Evolutionary conservation across 2,329 filamentous ascomycete genomes (phyloP), one percentile per base, ranked within the genome.

Genomic region (Pseudogymnoascus sp.): DNA sequence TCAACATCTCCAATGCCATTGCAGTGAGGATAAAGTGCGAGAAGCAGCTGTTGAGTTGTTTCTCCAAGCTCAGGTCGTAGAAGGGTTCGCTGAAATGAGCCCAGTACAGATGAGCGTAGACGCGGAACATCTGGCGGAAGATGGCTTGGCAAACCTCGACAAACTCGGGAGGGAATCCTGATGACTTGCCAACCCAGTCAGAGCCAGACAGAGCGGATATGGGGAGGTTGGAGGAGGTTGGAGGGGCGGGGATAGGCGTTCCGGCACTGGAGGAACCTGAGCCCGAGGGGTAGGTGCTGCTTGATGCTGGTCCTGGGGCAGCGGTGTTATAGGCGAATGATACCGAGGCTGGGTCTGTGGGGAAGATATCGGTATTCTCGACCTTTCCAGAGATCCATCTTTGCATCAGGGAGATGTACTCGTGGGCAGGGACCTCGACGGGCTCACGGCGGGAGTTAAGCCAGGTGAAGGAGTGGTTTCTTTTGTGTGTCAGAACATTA

Each of bases 381-480:
- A 96, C 91, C 77, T 97, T 97, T 76, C 91, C 91, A 30, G 90
- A 89, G 72, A 97, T 96, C 92, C 93, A 97, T 70, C 93, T 90
- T 76, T 97, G 92, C 73, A 97, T 95, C 25, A 96, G 85, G 67
- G 90, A 91, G 77, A 97, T 94, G 77, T 97, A 97, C 74, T 95
- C 91, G 64, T 87, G 87, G 6, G 93, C 93, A 3, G 93, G 91
- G 41, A 97, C 88, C 75, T 96, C 93, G 65, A 96, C 91, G 9
- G 93, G 91, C 71, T 91, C 87, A 68, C 88, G 86, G 69, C 90
- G 87, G 66, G 87, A 87, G 75, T 97, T 95, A 60, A 97, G 83
- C 93, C 93, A 97, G 57, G 92, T 97, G 74, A 96, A 97, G 25
- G 91, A 96, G 74, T 96, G 88, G 69, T 94, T 95, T n/a, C 83